Base-by-base conservation (phyloP, 352 stramenopile species). In the Phytophthora uliginosa region DNA sequence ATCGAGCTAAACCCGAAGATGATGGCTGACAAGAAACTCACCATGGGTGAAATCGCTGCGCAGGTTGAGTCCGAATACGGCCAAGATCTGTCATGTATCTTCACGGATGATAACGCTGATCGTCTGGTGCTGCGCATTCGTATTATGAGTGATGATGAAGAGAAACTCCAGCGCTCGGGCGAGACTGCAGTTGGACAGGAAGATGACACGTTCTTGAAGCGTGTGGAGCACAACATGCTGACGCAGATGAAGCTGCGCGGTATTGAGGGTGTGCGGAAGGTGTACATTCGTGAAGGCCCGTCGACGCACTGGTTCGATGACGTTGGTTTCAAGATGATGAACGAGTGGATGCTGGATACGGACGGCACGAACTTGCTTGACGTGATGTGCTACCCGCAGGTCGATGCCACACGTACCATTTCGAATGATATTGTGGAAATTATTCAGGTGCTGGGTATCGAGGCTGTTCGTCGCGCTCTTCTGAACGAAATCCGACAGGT, bases 391-490 rank as follows among this genome's bases (percentile, higher is more conserved):
- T 96, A 99, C 76, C 95, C 98, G 28, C 96, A 98, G 73, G 97
- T 99, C 10, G 98, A 99, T 77, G 86, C 92, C 3, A 98, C 94
- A 10, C 89, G 97, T 48, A 99, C 98, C n/a, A 98, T 98, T 72
- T 99, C 95, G 34, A 99, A 99, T 82, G 97, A 99, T 74, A 98
- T 99, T 76, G 97, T 99, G 50, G 98, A 99, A 87, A 99, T 99
- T 51, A 99, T 99, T 74, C 90, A 96, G 59, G 95, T 99, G 45
- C 79, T 98, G n/a, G 94, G 94, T 61, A 97, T 97, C 67, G 94
- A 98, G 68, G 94, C 93, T 60, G 90, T 96, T 59, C 90, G 94
- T 62, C 87, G 91, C 26, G 90, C 92, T 38, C 66, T 98, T 66
- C 82, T 98, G 70, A 97, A 99, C 76, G 98, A 99, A 80, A 97